These are phyloP conservation scores for Pachysandra terminalis DNA, from an alignment of 164 flowering plant species.

Conservation along the genomic window DNA sequence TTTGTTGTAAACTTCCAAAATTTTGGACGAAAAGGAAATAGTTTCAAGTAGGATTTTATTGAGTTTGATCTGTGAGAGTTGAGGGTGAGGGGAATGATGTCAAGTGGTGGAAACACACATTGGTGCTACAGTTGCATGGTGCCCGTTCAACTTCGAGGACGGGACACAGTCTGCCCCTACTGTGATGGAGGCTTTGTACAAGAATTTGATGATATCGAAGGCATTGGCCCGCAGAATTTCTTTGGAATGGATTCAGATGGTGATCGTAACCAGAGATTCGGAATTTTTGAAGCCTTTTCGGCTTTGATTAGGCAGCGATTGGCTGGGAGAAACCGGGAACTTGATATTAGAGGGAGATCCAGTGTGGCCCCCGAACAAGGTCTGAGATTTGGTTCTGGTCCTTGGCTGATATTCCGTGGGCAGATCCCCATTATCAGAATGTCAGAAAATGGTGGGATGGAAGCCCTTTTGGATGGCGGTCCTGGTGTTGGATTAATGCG, in stretches of 20 bases:
- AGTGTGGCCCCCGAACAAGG: slow-evolving; percentile 33
- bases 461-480: slow-evolving; percentile 58
- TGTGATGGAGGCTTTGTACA: slow-evolving; percentile 74
- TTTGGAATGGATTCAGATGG: slow-evolving; percentile 38
- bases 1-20: too few species aligned
- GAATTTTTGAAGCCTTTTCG: slow-evolving; percentile 70
- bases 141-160: slow-evolving; percentile 51
- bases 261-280: slow-evolving; percentile 43
- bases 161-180: slow-evolving; percentile 45
- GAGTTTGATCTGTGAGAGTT: background rate
- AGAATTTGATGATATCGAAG: slow-evolving; percentile 54
- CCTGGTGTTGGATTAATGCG: slow-evolving; percentile 58
- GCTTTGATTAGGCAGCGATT: slow-evolving; percentile 62
- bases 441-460: slow-evolving; percentile 58
- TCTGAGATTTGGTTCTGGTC: slow-evolving; percentile 41
- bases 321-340: slow-evolving; percentile 37
- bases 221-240: slow-evolving; percentile 37
- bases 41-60: background rate
- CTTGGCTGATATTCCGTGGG: slow-evolving; percentile 72
- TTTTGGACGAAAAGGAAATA: background rate
- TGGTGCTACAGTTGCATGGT: slow-evolving; percentile 77
- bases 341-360: slow-evolving; percentile 46
- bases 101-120: slow-evolving; percentile 61
- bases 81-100: slow-evolving; percentile 38
- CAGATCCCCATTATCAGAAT: slow-evolving; percentile 59